A percentile compares a stretch with the other conserved stretches of the same genome.
These are phyloP conservation scores for Dactylellina haptotyla DNA, from an alignment of 2,329 filamentous ascomycete species.

Conservation along the genomic window DNA sequence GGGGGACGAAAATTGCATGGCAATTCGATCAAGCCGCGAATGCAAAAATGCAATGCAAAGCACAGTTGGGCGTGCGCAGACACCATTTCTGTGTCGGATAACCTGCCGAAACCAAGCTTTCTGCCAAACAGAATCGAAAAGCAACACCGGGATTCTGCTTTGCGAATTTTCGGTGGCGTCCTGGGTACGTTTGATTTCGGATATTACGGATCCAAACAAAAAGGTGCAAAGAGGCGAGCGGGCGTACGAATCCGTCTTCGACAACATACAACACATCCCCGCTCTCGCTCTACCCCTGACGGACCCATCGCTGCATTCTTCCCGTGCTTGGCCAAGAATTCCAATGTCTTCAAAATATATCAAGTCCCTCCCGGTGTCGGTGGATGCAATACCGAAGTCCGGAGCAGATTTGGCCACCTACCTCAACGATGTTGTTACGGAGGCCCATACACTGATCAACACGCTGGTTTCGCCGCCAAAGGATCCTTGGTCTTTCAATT, in stretches of 20 bases:
- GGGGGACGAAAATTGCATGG: neutral
- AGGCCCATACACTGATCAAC: slow-evolving; percentile 12
- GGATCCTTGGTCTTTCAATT: slow-evolving; percentile 29
- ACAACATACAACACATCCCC: slow-evolving; percentile 17
- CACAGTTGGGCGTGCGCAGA: neutral
- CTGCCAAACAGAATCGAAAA: neutral
- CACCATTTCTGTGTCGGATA: neutral
- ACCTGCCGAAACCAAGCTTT: neutral
- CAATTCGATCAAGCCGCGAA: neutral
- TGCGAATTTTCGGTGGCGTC: too few species aligned
- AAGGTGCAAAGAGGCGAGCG: neutral
- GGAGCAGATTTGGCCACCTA: slow-evolving; percentile 18
- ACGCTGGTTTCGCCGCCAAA: slow-evolving; percentile 30
- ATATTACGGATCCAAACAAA: neutral
- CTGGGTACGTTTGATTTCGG: neutral
- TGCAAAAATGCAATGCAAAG: neutral
- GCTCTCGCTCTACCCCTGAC: neutral
- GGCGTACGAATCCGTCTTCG: too few species aligned
- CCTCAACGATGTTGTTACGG: slow-evolving; percentile 16
- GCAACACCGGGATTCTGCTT: too few species aligned
- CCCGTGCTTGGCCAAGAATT: neutral
- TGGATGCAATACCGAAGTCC: slow-evolving; percentile 31
- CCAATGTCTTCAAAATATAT: slow-evolving; percentile 16
- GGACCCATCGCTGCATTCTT: neutral
- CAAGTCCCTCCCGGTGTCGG: slow-evolving; percentile 15